phyloP scores from a whole-genome alignment of 345 rosid genomes.

The Triadica sebifera region DNA sequence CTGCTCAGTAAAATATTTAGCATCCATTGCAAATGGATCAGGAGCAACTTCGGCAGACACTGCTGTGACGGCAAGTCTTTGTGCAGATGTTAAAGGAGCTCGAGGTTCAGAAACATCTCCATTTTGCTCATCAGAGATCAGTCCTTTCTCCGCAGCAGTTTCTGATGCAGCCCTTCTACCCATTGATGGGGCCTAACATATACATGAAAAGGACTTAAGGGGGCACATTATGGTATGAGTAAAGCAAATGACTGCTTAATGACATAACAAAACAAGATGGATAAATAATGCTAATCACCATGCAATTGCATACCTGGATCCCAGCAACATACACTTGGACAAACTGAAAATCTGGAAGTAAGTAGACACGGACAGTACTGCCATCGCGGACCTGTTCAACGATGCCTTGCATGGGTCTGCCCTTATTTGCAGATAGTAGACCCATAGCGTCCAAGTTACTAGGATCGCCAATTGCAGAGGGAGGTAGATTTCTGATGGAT shows the following conservation, averaged over 20 bases:
- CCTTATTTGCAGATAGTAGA: slow-evolving; percentile 74
- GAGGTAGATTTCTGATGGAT: slow-evolving; percentile 78
- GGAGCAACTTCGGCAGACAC: slow-evolving; percentile 61
- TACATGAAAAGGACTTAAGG: slow-evolving; percentile 13
- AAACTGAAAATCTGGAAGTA: slow-evolving; percentile 95
- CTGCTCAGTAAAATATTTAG: slow-evolving; percentile 85
- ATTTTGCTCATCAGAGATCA: slow-evolving; percentile 50
- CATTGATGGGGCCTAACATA: slow-evolving; percentile 71
- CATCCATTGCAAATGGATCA: slow-evolving; percentile 83
- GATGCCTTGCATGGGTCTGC: slow-evolving; percentile 79
- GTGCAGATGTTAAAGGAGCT: slow-evolving; percentile 82
- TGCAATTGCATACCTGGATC: slow-evolving; percentile 57
- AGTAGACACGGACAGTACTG: slow-evolving; percentile 78
- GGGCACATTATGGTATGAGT: neutral
- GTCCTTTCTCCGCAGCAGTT: slow-evolving; percentile 43
- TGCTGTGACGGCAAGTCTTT: slow-evolving; percentile 76
- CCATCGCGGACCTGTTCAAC: slow-evolving; percentile 99
- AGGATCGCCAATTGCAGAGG: slow-evolving; percentile 90
- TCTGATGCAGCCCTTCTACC: slow-evolving; percentile 67
- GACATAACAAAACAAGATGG: neutral
- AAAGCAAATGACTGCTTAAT: neutral
- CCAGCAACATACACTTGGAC: slow-evolving; percentile 98
- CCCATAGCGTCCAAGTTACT: slow-evolving; percentile 81
- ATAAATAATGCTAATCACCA: neutral
- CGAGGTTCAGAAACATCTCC: slow-evolving; percentile 68